Percentiles rank a stretch among this genome's conserved stretches.
Conservation (phyloP, 257 asterid genomes). For the Nicotiana noctiflora region DNA sequence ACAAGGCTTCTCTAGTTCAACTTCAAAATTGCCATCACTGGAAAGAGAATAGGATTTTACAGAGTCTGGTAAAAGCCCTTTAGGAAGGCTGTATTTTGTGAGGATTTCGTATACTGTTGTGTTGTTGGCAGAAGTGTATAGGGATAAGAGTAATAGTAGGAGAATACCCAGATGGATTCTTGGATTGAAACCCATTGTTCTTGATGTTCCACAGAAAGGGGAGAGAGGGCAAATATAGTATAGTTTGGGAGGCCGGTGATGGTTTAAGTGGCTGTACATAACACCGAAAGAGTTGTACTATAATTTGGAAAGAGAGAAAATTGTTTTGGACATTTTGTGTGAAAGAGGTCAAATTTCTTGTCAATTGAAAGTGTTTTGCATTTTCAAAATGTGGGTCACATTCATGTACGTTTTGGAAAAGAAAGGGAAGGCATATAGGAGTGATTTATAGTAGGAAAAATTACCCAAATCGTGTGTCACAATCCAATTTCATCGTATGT, state of each 20-base stretch:
- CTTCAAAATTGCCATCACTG: conserved; percentile 69
- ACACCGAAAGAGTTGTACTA: neutral
- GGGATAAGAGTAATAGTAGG: neutral
- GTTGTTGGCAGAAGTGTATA: neutral
- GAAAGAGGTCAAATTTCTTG: neutral
- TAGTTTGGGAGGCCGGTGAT: neutral
- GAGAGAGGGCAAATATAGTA: neutral
- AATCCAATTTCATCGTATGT: too few species aligned
- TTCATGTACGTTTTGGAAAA: neutral
- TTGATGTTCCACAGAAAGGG: neutral
- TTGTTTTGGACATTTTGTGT: neutral
- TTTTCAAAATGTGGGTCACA: neutral
- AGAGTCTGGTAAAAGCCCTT: conserved; percentile 79
- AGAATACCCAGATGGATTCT: neutral
- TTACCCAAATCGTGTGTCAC: too few species aligned
- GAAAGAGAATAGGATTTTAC: conserved; percentile 62
- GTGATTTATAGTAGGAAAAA: too few species aligned
- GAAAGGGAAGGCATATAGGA: neutral
- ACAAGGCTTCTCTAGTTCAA: conserved; percentile 49
- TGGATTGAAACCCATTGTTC: neutral
- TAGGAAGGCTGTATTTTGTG: conserved; percentile 60
- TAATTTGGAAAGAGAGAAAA: neutral
- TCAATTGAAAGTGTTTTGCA: neutral
- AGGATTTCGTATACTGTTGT: conserved; percentile 59
- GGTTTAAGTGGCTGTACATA: neutral